Evolutionary conservation across 345 rosid species (phyloP).

Genomic region (Pugionium dolabratum): DNA sequence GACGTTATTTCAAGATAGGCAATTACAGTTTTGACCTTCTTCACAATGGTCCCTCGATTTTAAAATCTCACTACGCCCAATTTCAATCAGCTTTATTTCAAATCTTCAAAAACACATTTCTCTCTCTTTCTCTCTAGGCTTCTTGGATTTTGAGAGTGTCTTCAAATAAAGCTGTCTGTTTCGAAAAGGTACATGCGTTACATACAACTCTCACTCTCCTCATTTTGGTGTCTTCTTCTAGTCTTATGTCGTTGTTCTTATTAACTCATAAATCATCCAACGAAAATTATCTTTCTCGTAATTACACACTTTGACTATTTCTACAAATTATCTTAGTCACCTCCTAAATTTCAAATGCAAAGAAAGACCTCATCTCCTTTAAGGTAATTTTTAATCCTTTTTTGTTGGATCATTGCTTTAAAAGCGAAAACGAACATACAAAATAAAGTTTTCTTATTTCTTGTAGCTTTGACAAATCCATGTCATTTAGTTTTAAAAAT

Average conservation of each 20-base stretch:
- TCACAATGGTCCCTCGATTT: conserved; percentile 32
- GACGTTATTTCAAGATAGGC: conserved; percentile 3
- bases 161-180: conserved; percentile 39
- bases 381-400: conserved; percentile 20
- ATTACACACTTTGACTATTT: conserved; percentile 30
- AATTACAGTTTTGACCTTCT: conserved; percentile 19
- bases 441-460: background rate
- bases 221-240: conserved; percentile 22
- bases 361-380: conserved; percentile 10
- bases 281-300: background rate
- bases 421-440: background rate
- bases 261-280: conserved; percentile 30
- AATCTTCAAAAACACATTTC: conserved; percentile 33
- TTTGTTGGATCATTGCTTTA: background rate
- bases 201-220: conserved; percentile 22
- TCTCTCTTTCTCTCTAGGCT: conserved; percentile 21
- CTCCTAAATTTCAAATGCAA: conserved; percentile 14
- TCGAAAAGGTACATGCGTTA: conserved; percentile 35
- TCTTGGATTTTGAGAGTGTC: conserved; percentile 35
- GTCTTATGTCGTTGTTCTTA: conserved; percentile 25
- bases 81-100: conserved; percentile 41
- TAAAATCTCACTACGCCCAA: conserved; percentile 20
- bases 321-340: background rate
- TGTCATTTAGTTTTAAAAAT: background rate
- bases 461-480: background rate